Conservation (phyloP, 2,329 filamentous ascomycete species). For the Chrysoporthe austroafricana region DNA sequence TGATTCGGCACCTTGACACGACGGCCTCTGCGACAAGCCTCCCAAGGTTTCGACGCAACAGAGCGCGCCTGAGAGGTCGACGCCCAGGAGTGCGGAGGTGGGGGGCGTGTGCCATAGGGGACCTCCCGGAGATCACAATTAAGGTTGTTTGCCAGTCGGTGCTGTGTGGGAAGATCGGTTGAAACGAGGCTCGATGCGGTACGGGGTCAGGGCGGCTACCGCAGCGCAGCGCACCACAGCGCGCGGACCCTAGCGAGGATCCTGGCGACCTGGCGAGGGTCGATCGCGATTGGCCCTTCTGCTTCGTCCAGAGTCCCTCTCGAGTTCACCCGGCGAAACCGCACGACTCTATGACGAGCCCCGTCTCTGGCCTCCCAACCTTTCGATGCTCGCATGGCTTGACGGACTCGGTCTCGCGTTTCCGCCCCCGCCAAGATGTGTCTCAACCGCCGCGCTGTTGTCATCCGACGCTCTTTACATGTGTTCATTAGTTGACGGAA, state of each 20-base stretch:
- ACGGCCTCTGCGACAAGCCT: background rate
- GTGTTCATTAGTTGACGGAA: too few relatives aligned
- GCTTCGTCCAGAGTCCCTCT: background rate
- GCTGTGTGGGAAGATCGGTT: slow-evolving; percentile 27
- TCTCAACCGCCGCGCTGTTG: background rate
- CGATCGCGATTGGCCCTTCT: background rate
- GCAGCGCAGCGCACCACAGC: too few relatives aligned
- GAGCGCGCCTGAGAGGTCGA: background rate
- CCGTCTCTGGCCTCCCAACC: background rate
- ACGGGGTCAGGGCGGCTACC: slow-evolving; percentile 15
- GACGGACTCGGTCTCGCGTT: background rate
- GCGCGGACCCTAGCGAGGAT: background rate
- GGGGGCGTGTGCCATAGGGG: background rate
- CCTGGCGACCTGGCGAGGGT: background rate
- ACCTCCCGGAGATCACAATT: slow-evolving; percentile 6
- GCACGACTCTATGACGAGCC: background rate
- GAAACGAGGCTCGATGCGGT: slow-evolving; percentile 21
- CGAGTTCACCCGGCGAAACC: background rate
- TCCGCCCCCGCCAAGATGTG: background rate
- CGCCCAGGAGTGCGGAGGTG: background rate
- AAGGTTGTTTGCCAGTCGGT: slow-evolving; percentile 17
- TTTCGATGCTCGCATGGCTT: background rate
- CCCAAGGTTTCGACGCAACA: background rate
- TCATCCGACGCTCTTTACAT: background rate
- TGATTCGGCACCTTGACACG: background rate